Base-by-base conservation (phyloP, 352 stramenopile genomes). In the Phytopythium delawarense region DNA sequence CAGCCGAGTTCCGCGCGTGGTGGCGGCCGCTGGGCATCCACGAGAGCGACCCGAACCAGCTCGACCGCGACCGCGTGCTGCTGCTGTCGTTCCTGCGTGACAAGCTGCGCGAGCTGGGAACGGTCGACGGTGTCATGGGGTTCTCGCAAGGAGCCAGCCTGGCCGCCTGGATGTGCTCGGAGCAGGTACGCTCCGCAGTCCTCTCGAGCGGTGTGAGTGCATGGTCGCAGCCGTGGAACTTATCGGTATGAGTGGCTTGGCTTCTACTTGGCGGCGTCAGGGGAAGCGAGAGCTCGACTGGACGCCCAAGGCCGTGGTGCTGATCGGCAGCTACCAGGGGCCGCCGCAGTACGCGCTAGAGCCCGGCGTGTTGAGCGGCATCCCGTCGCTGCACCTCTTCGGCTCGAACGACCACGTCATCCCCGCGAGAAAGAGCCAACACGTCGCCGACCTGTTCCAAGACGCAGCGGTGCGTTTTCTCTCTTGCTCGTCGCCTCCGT, bases 141-240 rank as follows among this genome's bases (percentile, higher is more conserved):
- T 95, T 95, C 63, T 93, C 84, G 4, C 86, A 95, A 64, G 86
- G 86, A 40, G 86, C 86, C 20, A 89, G 72, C 58, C 68, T 95
- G 18, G 86, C 84, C 28, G 76, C 86, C 50, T 93, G 84, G 84
- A 82, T 95, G 69, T 93, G 86, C 65, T 85, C 86, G 13, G 59
- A 78, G 16, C 74, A 91, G 69, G 78, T 85, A 28, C 55, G 56
- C 65, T n/a, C 20, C 9, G 37, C 37, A 3, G 34, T 13, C 34
- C 7, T 39, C 34, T 39, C 34, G 34, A n/a, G 39, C 15, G 2
- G 2, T 45, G 39, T 20, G 12, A 20, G 15, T 18, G 16, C 35
- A 40, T 30, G 13, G 20, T 30, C 28, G 28, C 28, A 40, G 35
- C 2, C 12, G 9, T 40, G 35, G 9, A 16, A 40, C 35, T 40